These are phyloP conservation scores for Vaucheria bursata DNA, from an alignment of 352 stramenopile genomes.

Conservation along the genomic window DNA sequence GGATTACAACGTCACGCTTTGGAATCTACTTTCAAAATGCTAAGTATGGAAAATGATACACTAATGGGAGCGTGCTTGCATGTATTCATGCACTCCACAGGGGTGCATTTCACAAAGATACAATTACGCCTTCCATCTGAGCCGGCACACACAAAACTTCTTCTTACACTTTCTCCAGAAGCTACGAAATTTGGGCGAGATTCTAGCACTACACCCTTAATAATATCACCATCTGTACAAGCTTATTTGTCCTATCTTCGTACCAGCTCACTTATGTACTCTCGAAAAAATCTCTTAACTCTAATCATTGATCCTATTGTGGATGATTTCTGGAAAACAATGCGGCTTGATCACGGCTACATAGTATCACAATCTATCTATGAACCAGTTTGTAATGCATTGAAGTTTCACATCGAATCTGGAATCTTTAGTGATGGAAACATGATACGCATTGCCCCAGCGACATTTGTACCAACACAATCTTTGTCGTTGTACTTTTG, in stretches of 20 bases:
- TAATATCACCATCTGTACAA: neutral
- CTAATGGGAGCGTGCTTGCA: neutral
- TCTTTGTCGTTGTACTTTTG: conserved; percentile 53
- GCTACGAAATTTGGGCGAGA: neutral
- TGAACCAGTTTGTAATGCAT: neutral
- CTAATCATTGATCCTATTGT: neutral
- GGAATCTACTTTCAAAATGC: neutral
- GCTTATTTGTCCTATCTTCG: neutral
- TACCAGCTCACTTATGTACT: neutral
- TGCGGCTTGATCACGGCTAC: neutral
- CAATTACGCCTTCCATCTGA: neutral
- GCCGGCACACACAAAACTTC: neutral
- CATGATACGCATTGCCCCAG: neutral
- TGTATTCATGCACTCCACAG: neutral
- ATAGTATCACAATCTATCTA: neutral
- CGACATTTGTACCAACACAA: conserved; percentile 47
- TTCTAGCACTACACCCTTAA: neutral
- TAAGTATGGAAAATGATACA: neutral
- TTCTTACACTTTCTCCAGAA: neutral
- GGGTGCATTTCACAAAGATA: neutral
- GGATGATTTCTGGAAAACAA: neutral
- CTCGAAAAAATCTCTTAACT: neutral
- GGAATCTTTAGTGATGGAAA: neutral
- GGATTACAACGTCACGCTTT: neutral
- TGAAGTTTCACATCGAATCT: neutral